Percentiles rank a stretch among this genome's conserved stretches.
These are phyloP conservation scores for Phytophthora hybrid DNA, from an alignment of 352 stramenopile species.

Conservation along the genomic window DNA sequence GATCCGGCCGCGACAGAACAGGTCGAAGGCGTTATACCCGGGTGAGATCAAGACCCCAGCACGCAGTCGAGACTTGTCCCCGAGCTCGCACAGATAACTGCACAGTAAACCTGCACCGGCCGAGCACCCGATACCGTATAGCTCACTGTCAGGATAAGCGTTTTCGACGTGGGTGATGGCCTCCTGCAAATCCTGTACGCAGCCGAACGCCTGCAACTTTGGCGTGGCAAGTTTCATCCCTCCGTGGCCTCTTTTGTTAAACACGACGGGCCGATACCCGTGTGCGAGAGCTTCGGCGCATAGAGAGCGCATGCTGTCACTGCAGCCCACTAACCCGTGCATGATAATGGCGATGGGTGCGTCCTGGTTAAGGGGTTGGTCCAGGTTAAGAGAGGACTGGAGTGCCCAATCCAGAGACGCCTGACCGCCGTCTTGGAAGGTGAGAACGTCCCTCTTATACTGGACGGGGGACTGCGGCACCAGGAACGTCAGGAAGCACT, in stretches of 20 bases:
- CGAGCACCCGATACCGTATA: constrained; percentile 81
- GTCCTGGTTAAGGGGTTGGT: constrained; percentile 31
- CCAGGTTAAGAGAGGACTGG: constrained; percentile 37
- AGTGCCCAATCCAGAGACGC: constrained; percentile 75
- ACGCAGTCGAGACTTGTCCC: constrained; percentile 54
- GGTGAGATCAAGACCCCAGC: constrained; percentile 78
- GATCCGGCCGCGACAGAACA: constrained; percentile 78
- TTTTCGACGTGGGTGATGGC: constrained; percentile 63
- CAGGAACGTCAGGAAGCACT: constrained; percentile 78
- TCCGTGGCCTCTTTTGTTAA: constrained; percentile 87
- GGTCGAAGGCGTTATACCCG: constrained; percentile 76
- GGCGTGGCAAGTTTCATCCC: constrained; percentile 67
- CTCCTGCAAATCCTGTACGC: constrained; percentile 60
- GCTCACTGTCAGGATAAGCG: constrained; percentile 50
- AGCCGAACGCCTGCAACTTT: constrained; percentile 79
- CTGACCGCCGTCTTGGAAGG: constrained; percentile 67
- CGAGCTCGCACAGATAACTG: constrained; percentile 79
- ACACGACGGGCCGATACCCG: constrained; percentile 83
- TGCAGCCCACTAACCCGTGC: constrained; percentile 77
- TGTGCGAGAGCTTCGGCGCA: constrained; percentile 65
- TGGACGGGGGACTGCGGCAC: constrained; percentile 60
- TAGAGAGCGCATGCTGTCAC: constrained; percentile 64
- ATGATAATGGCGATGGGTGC: constrained; percentile 71
- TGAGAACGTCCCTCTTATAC: constrained; percentile 71
- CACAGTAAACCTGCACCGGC: constrained; percentile 73